phyloP scores from a whole-genome alignment of 371 early-diverging fungal genomes.

The Actinomucor elegans region DNA sequence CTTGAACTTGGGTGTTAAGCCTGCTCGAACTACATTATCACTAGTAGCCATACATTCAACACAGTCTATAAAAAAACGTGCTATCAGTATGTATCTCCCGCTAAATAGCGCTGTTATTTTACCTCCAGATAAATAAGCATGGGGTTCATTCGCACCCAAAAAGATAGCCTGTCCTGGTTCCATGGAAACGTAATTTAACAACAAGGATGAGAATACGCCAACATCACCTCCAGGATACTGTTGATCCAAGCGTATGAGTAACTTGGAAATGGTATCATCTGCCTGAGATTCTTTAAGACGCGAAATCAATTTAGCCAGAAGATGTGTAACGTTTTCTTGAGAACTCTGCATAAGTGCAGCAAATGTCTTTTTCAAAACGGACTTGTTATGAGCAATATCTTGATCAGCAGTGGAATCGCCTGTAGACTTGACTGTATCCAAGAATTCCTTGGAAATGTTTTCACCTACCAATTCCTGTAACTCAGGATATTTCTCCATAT shows the following conservation, averaged over 20 bases:
- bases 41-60: constrained; percentile 98
- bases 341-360: constrained; percentile 67
- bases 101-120: neutral
- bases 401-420: constrained; percentile 21
- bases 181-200: constrained; percentile 85
- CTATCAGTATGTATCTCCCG: neutral
- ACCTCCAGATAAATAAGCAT: constrained; percentile 95
- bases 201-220: constrained; percentile 83
- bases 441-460: constrained; percentile 35
- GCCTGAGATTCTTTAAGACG: constrained; percentile 36
- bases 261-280: constrained; percentile 49
- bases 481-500: constrained; percentile 76
- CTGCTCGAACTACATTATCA: constrained; percentile 97
- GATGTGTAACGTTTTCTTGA: constrained; percentile 45
- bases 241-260: constrained; percentile 70
- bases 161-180: constrained; percentile 91
- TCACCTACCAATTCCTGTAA: constrained; percentile 67
- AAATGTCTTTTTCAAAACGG: constrained; percentile 67
- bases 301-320: constrained; percentile 53
- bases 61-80: constrained; percentile 65
- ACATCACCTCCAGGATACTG: constrained; percentile 92
- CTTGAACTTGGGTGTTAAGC: constrained; percentile 97
- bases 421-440: constrained; percentile 21
- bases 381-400: constrained; percentile 43
- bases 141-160: constrained; percentile 95